Base-by-base conservation (phyloP, 176 grass and related monocot genomes). In the Avena eriantha region DNA sequence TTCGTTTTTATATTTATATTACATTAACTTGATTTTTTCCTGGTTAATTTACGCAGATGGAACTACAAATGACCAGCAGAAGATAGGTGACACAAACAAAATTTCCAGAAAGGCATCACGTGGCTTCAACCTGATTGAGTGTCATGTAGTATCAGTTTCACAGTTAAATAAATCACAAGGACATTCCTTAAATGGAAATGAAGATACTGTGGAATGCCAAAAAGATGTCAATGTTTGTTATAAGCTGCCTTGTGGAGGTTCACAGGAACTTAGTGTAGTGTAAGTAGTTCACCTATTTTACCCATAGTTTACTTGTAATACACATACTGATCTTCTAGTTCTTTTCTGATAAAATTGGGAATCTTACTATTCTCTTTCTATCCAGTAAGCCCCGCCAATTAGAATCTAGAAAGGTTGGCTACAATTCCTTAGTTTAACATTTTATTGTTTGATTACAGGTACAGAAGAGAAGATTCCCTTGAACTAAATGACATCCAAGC, bases 101-200 rank as follows among this genome's bases (percentile, higher is more conserved):
- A 89, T 99, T 86, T 94, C 94, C 24, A 93, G 97, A 89, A 99
- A 91, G 87, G 54, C 89, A 73, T 82, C 50, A 0, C 65, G 84
- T 85, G 92, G 94, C 50, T 96, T 96, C 88, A 96, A 94, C 16
- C 85, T 99, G 64, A 90, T 99, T 10, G 84, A 92, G 35, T 99
- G 87, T 56, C 89, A 84, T 49, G 22, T 54, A 63, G 57, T 94
- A 55, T 83, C 82, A 19, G 82, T 85, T 77, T 90, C 47, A 66
- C 55, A 91, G 53, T 77, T 88, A 80, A 14, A 3, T 71, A 89
- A 88, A 75, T 76, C 43, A 59, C 26, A 73, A 51, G 57, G 50
- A 24, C 47, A 58, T 83, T 79, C 81, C 88, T 80, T 73, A 23
- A 84, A 48, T 76, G 46, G 65, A 80, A 82, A 90, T 76, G 83